These are phyloP conservation scores for Microdochium trichocladiopsis DNA, from an alignment of 2,329 filamentous ascomycete genomes.

Conservation along the genomic window DNA sequence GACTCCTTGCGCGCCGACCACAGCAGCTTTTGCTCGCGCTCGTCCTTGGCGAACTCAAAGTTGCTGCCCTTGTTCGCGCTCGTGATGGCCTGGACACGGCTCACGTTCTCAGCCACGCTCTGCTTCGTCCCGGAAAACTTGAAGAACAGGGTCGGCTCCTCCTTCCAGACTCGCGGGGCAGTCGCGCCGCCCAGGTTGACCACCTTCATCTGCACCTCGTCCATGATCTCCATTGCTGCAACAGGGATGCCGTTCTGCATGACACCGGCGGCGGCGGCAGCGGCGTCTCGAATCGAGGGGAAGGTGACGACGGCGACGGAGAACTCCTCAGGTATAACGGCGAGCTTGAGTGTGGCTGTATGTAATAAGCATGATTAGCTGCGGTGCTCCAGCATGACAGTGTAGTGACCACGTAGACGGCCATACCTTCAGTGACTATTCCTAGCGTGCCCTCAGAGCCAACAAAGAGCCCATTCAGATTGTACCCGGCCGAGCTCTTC, in stretches of 20 bases:
- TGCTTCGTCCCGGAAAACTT: slow-evolving; percentile 76
- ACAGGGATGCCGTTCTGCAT: slow-evolving; percentile 69
- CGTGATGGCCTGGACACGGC: slow-evolving; percentile 60
- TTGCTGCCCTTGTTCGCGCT: slow-evolving; percentile 53
- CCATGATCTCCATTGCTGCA: slow-evolving; percentile 79
- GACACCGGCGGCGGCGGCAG: slow-evolving; percentile 66
- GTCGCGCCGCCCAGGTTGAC: slow-evolving; percentile 70
- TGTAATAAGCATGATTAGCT: background rate
- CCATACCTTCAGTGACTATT: slow-evolving; percentile 63
- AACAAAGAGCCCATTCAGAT: slow-evolving; percentile 72
- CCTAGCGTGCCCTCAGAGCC: slow-evolving; percentile 78
- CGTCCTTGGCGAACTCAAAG: slow-evolving; percentile 72
- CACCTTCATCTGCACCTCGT: slow-evolving; percentile 80
- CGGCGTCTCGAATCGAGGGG: slow-evolving; percentile 68
- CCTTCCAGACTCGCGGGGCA: slow-evolving; percentile 62
- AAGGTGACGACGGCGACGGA: slow-evolving; percentile 78
- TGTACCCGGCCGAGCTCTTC: slow-evolving; percentile 78
- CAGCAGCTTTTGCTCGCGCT: slow-evolving; percentile 64
- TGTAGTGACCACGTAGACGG: background rate
- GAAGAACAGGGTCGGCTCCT: slow-evolving; percentile 74
- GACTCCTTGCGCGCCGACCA: slow-evolving; percentile 80
- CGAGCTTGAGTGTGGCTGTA: slow-evolving; percentile 68
- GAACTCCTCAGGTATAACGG: slow-evolving; percentile 67
- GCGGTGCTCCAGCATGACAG: background rate
- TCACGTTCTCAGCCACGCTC: slow-evolving; percentile 72